A percentile compares a stretch with the other conserved stretches of the same genome.
Evolutionary conservation across 345 rosid species (phyloP).

Genomic region (Eucalyptus cloeziana): DNA sequence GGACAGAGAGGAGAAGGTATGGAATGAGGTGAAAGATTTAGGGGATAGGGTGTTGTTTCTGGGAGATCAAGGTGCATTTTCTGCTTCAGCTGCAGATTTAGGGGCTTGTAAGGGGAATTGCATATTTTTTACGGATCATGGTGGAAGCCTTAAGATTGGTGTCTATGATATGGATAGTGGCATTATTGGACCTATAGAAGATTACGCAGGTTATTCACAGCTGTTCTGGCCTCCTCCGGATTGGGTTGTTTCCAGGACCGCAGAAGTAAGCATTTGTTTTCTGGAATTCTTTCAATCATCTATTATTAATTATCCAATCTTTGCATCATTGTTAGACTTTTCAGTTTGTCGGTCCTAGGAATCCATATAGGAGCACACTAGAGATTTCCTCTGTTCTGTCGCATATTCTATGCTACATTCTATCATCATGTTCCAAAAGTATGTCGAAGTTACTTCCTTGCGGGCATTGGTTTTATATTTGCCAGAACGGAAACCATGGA

Average conservation of each 20-base stretch:
- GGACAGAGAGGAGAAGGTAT: constrained; percentile 22
- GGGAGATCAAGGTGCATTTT: constrained; percentile 73
- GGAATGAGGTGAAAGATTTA: constrained; percentile 44
- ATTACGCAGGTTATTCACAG: no score
- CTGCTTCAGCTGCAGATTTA: constrained; percentile 13
- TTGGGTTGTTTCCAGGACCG: constrained; percentile 35
- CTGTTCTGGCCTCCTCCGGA: no score
- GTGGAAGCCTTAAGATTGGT: no score
- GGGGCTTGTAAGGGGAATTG: no score
- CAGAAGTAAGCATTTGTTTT: constrained; percentile 30
- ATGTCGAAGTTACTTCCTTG: neutral
- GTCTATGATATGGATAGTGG: no score
- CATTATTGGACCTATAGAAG: no score
- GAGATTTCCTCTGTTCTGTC: neutral
- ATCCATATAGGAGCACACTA: neutral
- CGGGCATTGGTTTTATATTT: neutral
- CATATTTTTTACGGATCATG: no score
- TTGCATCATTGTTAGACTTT: neutral
- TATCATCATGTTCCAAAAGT: neutral
- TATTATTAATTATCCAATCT: neutral
- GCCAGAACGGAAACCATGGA: neutral
- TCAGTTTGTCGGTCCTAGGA: neutral
- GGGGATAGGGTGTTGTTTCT: constrained; percentile 55
- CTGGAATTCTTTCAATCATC: neutral
- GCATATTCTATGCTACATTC: neutral